Evolutionary conservation across 1,284 basidiomycete species (phyloP).

Genomic region (Mycosarcoma maydis): DNA sequence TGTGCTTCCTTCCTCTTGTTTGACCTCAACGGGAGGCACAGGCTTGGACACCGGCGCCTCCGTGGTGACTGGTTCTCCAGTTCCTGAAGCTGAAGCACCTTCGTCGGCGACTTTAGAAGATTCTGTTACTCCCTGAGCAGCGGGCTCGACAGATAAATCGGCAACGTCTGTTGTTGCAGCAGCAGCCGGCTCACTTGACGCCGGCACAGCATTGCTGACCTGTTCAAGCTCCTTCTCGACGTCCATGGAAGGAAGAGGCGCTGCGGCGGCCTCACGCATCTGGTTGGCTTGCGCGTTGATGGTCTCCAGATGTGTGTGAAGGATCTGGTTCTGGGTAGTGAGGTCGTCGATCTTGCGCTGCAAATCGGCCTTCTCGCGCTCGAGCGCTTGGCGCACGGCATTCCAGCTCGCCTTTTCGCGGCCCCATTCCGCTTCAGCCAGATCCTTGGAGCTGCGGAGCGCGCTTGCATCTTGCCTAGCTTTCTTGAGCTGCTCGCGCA

Average conservation of each 20-base stretch:
- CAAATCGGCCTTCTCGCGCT: constrained; percentile 80
- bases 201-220: constrained; percentile 28
- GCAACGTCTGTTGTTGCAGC: constrained; percentile 71
- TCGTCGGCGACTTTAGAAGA: neutral
- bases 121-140: constrained; percentile 1
- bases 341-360: constrained; percentile 79
- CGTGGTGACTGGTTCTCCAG: constrained; percentile 1
- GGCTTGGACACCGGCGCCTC: neutral
- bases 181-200: constrained; percentile 65
- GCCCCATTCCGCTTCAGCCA: constrained; percentile 76
- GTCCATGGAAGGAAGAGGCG: constrained; percentile 56
- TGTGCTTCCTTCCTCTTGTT: constrained; percentile 14
- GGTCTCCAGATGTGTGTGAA: constrained; percentile 86
- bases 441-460: constrained; percentile 70
- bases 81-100: constrained; percentile 1
- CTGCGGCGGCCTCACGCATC: constrained; percentile 72
- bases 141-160: neutral
- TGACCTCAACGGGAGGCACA: constrained; percentile 5
- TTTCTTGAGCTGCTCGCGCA: constrained; percentile 48
- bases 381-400: constrained; percentile 78
- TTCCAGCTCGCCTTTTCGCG: constrained; percentile 83
- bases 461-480: constrained; percentile 38
- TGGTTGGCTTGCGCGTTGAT: constrained; percentile 81
- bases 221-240: constrained; percentile 41
- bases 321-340: constrained; percentile 77